phyloP scores from a whole-genome alignment of 2,329 filamentous ascomycete species.

The Podosphaera xanthii region DNA sequence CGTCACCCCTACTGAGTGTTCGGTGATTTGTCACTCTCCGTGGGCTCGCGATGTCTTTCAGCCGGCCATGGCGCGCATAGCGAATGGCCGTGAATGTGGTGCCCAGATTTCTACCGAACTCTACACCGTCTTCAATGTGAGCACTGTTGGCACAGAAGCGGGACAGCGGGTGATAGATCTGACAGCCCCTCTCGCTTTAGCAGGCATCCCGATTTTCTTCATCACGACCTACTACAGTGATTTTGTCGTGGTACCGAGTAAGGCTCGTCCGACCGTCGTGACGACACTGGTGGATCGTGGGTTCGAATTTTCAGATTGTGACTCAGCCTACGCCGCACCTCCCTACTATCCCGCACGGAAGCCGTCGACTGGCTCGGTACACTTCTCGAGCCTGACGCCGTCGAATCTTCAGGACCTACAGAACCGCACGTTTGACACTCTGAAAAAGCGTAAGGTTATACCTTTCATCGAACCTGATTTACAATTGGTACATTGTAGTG shows the following conservation, averaged over 20 bases:
- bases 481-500: conserved; percentile 63
- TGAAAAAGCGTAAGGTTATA: conserved; percentile 53
- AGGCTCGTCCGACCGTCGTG: conserved; percentile 51
- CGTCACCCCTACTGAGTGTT: conserved; percentile 79
- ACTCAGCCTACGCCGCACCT: conserved; percentile 41
- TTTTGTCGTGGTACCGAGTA: conserved; percentile 74
- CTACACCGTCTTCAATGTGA: conserved; percentile 75
- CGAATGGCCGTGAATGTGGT: conserved; percentile 25
- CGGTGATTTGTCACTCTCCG: conserved; percentile 61
- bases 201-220: conserved; percentile 92
- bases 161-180: conserved; percentile 79
- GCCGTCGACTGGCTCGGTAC: conserved; percentile 15
- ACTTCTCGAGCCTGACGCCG: conserved; percentile 51
- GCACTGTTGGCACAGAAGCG: conserved; percentile 73
- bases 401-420: conserved; percentile 61
- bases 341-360: conserved; percentile 14
- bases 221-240: conserved; percentile 97
- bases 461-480: conserved; percentile 48
- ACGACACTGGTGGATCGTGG: conserved; percentile 55
- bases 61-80: conserved; percentile 42
- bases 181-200: conserved; percentile 72
- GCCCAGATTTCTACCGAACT: conserved; percentile 62
- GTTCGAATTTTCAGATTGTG: conserved; percentile 60
- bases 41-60: conserved; percentile 55
- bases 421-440: conserved; percentile 56